Evolutionary conservation across 2,329 filamentous ascomycete genomes (phyloP).

Genomic region (Ophiostoma quercus): DNA sequence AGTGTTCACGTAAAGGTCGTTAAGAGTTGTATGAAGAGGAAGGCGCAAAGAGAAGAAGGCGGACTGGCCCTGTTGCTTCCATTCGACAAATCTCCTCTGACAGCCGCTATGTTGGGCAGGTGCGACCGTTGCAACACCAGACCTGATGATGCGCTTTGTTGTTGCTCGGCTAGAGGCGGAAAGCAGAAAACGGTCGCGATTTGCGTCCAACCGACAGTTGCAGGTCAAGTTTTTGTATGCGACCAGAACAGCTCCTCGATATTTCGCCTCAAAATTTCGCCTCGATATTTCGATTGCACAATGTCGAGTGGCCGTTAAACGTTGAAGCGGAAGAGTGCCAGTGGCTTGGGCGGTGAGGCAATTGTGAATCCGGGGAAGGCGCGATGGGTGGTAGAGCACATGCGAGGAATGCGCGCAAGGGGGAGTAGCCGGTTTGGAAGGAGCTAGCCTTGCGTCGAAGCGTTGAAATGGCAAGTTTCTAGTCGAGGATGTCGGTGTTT

Average conservation of each 20-base stretch:
- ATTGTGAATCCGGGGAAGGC: background rate
- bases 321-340: background rate
- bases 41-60: background rate
- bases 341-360: background rate
- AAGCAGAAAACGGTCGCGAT: background rate
- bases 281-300: background rate
- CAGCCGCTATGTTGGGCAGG: slow-evolving; percentile 12
- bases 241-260: background rate
- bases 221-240: background rate
- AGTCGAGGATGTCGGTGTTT: background rate
- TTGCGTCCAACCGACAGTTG: slow-evolving; percentile 3
- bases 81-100: background rate
- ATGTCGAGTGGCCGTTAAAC: background rate
- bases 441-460: background rate
- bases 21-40: background rate
- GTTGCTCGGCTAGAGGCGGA: background rate
- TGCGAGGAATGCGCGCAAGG: background rate
- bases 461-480: background rate
- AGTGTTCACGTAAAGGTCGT: background rate
- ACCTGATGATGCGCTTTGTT: slow-evolving; percentile 2
- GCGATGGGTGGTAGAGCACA: background rate
- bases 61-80: too few species aligned
- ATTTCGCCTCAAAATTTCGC: too few species aligned
- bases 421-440: background rate
- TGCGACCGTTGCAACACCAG: slow-evolving; percentile 6